Percentiles rank a stretch among this genome's conserved stretches.
Evolutionary conservation across 2,329 filamentous ascomycete genomes (phyloP).

Genomic region (Dichotomopilus funicola): DNA sequence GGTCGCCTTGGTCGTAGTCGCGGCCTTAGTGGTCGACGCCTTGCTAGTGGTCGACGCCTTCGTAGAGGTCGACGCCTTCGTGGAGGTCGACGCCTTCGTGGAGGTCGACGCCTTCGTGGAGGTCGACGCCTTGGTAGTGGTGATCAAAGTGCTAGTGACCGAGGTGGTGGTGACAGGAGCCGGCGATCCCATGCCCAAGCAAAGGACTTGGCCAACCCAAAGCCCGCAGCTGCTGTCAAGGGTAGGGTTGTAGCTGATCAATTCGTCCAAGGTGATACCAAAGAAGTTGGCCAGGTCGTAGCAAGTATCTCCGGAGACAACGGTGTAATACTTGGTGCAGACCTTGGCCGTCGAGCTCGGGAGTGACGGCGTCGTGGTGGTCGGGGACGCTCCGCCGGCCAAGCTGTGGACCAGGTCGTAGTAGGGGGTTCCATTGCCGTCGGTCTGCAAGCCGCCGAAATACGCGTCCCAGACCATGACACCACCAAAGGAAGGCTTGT

Average conservation of each 20-base stretch:
- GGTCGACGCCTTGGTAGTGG: constrained; percentile 6
- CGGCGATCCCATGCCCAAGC: constrained; percentile 12
- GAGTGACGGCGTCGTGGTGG: constrained; percentile 10
- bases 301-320: constrained; percentile 15
- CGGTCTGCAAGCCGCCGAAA: constrained; percentile 17
- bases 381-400: constrained; percentile 4
- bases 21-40: constrained; percentile 7
- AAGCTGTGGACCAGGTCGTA: constrained; percentile 23
- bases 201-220: constrained; percentile 9
- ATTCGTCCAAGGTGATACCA: constrained; percentile 9
- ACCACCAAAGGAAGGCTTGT: constrained; percentile 27
- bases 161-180: constrained; percentile 6
- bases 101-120: constrained; percentile 6
- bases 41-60: constrained; percentile 1
- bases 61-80: constrained; percentile 4
- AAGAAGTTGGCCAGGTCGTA: constrained; percentile 12
- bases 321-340: constrained; percentile 14
- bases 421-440: constrained; percentile 17
- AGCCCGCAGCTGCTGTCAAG: neutral
- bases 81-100: constrained; percentile 3
- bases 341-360: constrained; percentile 11
- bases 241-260: constrained; percentile 15
- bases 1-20: constrained; percentile 7
- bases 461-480: constrained; percentile 32
- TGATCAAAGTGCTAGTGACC: constrained; percentile 11